Evolutionary conservation across 2,329 filamentous ascomycete species (phyloP), one percentile per base, ranked within the genome.

Genomic region (Stenocarpella maydis): DNA sequence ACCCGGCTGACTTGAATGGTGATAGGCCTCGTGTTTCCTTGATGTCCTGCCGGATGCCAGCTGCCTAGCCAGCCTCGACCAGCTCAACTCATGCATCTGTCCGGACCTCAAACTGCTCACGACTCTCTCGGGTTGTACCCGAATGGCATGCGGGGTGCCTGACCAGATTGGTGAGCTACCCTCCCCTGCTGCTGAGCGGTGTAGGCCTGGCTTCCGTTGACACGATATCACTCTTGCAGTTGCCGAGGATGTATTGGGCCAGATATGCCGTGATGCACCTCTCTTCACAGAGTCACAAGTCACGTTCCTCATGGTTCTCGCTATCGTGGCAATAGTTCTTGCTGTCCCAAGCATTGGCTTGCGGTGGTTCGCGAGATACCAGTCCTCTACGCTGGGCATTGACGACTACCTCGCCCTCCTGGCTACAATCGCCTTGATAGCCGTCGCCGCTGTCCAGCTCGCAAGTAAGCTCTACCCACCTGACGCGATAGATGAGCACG

Each of bases 401-500:
- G 67, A 69, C 24, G 67, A 69, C 50, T 69, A 69, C 19, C 52
- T 63, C 37, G 67, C 60, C n/a, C 43, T 69, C 21, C 17, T 54
- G 10, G 67, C 67, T 31, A 50, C 67, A 8, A 31, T 64, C 26
- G 34, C 53, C 12, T 43, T 65, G 24, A n/a, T 69, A 24, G 39
- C 41, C 4, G 37, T 58, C 45, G 10, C 34, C 41, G 60, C 28
- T 41, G 45, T 65, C 19, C 67, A 68, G 28, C 43, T 68, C 24
- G 43, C 45, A 3, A 61, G 65, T 67, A 49, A 45, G 65, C 43
- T 21, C 39, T 10, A 15, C 7, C 14, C 34, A 19, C 28, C 12
- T 7, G 2, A 2, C 15, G 34, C 26, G 34, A 19, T 37, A 8
- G 8, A 19, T 34, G 28, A 15, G 10, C 19, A n/a, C 26, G 47